phyloP scores from a whole-genome alignment of 257 asterid genomes.

The Ajuga chamaepitys region DNA sequence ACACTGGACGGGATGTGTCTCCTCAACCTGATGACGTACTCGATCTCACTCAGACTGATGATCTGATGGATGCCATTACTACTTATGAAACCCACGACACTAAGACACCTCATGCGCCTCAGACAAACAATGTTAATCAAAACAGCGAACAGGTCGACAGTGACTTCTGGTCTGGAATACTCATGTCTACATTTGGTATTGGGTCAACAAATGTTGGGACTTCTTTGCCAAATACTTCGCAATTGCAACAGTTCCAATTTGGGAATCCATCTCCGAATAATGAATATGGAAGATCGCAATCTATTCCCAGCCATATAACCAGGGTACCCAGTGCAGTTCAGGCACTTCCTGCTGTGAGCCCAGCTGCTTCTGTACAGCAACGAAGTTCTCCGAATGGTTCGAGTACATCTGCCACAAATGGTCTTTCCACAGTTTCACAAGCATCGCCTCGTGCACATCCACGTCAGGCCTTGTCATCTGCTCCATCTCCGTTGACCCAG shows the following conservation, averaged over 20 bases:
- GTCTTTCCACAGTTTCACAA: constrained; percentile 33
- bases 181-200: constrained; percentile 30
- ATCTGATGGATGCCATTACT: constrained; percentile 21
- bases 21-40: constrained; percentile 31
- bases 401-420: constrained; percentile 10
- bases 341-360: constrained; percentile 59
- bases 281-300: constrained; percentile 42
- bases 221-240: constrained; percentile 27
- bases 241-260: constrained; percentile 34
- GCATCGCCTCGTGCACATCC: constrained; percentile 27
- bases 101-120: constrained; percentile 21
- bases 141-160: constrained; percentile 16
- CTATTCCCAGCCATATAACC: constrained; percentile 31
- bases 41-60: constrained; percentile 62
- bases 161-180: constrained; percentile 50
- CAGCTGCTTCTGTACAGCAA: constrained; percentile 26
- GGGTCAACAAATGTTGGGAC: constrained; percentile 28
- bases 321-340: constrained; percentile 52
- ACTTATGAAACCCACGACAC: constrained; percentile 32
- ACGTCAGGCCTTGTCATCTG: constrained; percentile 21
- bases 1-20: constrained; percentile 21
- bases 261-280: constrained; percentile 25
- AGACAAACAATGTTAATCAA: constrained; percentile 22
- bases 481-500: constrained; percentile 33
- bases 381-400: constrained; percentile 24